Conservation (phyloP, 148 eudicot genomes). For the Pouteria glomerata region DNA sequence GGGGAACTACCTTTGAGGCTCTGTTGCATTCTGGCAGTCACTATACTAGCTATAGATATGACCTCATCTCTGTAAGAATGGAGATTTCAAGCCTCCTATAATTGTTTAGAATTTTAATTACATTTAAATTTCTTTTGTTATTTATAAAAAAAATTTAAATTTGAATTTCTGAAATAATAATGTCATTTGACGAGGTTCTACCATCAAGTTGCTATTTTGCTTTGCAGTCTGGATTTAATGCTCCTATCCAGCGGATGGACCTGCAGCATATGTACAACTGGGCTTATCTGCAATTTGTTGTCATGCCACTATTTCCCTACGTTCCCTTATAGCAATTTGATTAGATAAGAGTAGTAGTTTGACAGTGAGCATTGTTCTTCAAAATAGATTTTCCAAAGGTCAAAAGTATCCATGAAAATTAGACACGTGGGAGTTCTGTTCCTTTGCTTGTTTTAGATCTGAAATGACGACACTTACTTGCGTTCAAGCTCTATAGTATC, state of each 20-base stretch:
- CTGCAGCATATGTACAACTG: no score
- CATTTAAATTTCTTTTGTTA: no score
- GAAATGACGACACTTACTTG: no score
- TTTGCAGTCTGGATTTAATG: not conserved
- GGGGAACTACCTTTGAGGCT: not conserved
- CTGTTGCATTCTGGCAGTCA: not conserved
- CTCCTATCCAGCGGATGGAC: not conserved
- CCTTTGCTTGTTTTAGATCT: no score
- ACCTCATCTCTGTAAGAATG: not conserved
- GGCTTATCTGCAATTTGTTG: no score
- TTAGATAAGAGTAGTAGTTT: not conserved
- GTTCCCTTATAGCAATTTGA: no score
- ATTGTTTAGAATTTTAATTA: not conserved
- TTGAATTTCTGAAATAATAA: not conserved
- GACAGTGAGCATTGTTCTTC: not conserved
- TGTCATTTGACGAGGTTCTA: not conserved
- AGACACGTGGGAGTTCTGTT: not conserved
- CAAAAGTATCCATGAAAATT: not conserved
- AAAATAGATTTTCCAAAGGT: not conserved
- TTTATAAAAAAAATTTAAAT: no score
- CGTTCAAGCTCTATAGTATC: no score
- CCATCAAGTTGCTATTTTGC: not conserved
- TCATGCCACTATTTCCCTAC: not conserved
- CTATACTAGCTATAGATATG: not conserved
- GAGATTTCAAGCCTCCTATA: not conserved